Conservation (phyloP, 73 alveolate species). For the Paramecium biaurelia region DNA sequence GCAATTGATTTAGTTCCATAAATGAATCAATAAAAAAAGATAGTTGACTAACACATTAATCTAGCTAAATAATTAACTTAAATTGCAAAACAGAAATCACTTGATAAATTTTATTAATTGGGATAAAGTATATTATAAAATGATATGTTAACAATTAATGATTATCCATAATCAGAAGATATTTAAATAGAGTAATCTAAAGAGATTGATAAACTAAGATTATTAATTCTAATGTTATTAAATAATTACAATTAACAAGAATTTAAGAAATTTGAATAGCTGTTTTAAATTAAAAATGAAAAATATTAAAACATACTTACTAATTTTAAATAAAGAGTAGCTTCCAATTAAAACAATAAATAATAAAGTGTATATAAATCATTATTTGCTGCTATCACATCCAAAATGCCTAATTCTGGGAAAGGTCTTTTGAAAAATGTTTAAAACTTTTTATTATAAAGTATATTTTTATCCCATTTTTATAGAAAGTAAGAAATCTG, state of each 20-base stretch:
- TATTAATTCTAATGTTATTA: not conserved
- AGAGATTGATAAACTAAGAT: slow-evolving; percentile 17
- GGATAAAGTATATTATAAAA: not conserved
- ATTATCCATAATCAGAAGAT: not conserved
- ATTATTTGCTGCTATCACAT: not conserved
- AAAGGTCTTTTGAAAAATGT: not conserved
- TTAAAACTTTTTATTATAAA: not conserved
- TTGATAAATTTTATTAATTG: slow-evolving; percentile 31
- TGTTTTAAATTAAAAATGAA: slow-evolving; percentile 1
- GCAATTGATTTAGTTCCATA: slow-evolving; percentile 16
- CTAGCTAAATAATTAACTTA: not conserved
- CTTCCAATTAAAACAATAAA: not conserved
- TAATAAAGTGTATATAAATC: not conserved
- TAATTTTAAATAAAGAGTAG: not conserved
- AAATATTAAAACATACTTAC: not conserved
- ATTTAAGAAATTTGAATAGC: not conserved
- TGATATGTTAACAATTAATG: not conserved
- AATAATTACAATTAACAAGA: not conserved
- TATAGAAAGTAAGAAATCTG: not conserved
- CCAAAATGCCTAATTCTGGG: not conserved
- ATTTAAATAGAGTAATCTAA: not conserved
- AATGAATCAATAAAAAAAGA: slow-evolving; percentile 15
- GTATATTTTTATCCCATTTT: not conserved
- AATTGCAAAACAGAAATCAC: not conserved
- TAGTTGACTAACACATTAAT: slow-evolving; percentile 5